A percentile compares a stretch with the other conserved stretches of the same genome.
Conservation (phyloP, 345 rosid species). For the Lumnitzera racemosa region DNA sequence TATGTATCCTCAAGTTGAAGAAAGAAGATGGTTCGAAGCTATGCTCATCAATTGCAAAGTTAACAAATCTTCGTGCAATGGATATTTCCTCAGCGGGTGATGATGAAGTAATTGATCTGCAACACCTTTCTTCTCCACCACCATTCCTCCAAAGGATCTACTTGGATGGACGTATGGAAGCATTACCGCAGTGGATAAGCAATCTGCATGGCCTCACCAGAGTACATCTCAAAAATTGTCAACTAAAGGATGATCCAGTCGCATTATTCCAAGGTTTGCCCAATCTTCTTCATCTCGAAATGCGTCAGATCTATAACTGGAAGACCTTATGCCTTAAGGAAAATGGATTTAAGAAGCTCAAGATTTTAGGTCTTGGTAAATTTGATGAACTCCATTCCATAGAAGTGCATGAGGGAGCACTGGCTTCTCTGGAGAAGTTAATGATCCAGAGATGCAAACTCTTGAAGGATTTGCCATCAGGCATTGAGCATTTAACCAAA, state of each 20-base stretch:
- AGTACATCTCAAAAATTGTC: constrained; percentile 12
- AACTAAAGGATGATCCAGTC: constrained; percentile 12
- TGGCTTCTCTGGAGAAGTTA: constrained; percentile 22
- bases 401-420: constrained; percentile 13
- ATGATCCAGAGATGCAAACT: constrained; percentile 11
- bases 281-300: constrained; percentile 16
- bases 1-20: constrained; percentile 14
- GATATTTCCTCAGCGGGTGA: constrained; percentile 8
- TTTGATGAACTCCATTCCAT: constrained; percentile 7
- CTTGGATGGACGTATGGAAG: constrained; percentile 15
- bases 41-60: constrained; percentile 16
- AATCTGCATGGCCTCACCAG: constrained; percentile 14
- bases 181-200: constrained; percentile 21
- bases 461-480: constrained; percentile 16
- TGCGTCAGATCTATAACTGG: constrained; percentile 14
- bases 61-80: constrained; percentile 13
- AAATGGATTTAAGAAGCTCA: constrained; percentile 14
- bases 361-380: constrained; percentile 12
- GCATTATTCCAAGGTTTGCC: constrained; percentile 14
- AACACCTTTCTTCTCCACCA: constrained; percentile 17
- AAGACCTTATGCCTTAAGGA: constrained; percentile 7
- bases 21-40: constrained; percentile 10
- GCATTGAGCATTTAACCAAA: constrained; percentile 8
- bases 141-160: constrained; percentile 17
- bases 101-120: constrained; percentile 13